Percentiles rank a stretch among this genome's conserved stretches.
These are phyloP conservation scores for Aspergillus neoniger DNA, from an alignment of 2,329 filamentous ascomycete genomes.

Conservation along the genomic window DNA sequence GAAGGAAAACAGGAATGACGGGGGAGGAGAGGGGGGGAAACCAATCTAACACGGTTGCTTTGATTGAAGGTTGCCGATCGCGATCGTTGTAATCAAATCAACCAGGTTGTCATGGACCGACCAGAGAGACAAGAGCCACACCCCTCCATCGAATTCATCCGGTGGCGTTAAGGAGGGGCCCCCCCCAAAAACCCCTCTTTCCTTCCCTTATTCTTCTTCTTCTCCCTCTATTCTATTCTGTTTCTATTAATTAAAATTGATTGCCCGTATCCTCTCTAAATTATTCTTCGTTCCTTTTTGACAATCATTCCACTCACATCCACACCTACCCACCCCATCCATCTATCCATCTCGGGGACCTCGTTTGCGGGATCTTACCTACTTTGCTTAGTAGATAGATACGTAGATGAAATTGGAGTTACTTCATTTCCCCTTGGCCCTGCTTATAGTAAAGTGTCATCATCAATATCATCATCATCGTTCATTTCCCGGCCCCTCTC, in stretches of 20 bases:
- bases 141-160: not conserved
- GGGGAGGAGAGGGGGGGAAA: not conserved
- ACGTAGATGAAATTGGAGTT: not conserved
- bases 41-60: slow-evolving; percentile 23
- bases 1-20: not conserved
- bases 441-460: not conserved
- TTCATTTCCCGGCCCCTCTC: not conserved
- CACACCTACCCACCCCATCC: not conserved
- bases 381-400: not conserved
- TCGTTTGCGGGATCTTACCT: slow-evolving; percentile 13
- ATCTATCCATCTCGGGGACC: slow-evolving; percentile 13
- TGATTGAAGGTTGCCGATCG: slow-evolving; percentile 33
- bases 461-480: not conserved
- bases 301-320: not conserved
- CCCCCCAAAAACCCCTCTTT: not conserved
- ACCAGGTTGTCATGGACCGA: slow-evolving; percentile 1
- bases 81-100: slow-evolving; percentile 26
- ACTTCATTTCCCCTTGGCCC: not conserved
- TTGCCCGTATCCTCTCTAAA: not conserved
- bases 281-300: not conserved
- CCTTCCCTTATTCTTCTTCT: not conserved
- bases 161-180: not conserved
- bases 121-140: not conserved
- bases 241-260: not conserved
- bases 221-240: not conserved